These are phyloP conservation scores for Lichina pygmaea DNA, from an alignment of 495 filamentous ascomycete genomes.

Conservation along the genomic window DNA sequence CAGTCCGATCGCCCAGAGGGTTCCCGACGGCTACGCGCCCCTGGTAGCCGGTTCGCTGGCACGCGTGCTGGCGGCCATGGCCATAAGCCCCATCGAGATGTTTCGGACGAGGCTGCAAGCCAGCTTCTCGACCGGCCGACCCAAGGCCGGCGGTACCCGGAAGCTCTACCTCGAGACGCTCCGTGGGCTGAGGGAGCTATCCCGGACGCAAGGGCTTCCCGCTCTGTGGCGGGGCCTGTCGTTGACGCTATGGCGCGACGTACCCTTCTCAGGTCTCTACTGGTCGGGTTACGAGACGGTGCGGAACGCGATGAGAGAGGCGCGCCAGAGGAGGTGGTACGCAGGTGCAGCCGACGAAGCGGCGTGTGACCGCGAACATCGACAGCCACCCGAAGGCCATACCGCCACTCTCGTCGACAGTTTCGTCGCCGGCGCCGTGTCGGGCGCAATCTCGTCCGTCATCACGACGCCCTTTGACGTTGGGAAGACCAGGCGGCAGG, in stretches of 20 bases:
- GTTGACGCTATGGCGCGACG: slow-evolving; percentile 85
- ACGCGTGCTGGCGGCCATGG: slow-evolving; percentile 51
- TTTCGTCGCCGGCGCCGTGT: slow-evolving; percentile 60
- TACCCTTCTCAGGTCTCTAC: slow-evolving; percentile 89
- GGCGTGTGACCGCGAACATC: slow-evolving; percentile 6
- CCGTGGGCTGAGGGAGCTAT: slow-evolving; percentile 51
- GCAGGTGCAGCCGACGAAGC: not conserved
- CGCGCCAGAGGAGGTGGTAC: slow-evolving; percentile 23
- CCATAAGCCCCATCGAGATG: slow-evolving; percentile 79
- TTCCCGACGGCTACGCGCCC: slow-evolving; percentile 43
- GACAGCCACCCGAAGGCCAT: slow-evolving; percentile 26
- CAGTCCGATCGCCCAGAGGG: slow-evolving; percentile 34
- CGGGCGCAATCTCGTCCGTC: slow-evolving; percentile 65
- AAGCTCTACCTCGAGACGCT: slow-evolving; percentile 46
- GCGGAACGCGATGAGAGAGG: slow-evolving; percentile 33
- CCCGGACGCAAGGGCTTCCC: slow-evolving; percentile 39
- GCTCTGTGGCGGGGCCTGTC: slow-evolving; percentile 85
- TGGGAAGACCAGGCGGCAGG: slow-evolving; percentile 82
- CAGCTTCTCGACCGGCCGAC: slow-evolving; percentile 25
- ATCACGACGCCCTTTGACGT: slow-evolving; percentile 93
- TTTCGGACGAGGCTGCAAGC: slow-evolving; percentile 86
- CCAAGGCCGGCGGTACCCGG: slow-evolving; percentile 23
- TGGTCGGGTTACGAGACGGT: slow-evolving; percentile 92
- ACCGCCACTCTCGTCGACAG: slow-evolving; percentile 56
- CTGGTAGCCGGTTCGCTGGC: slow-evolving; percentile 56